phyloP scores from a whole-genome alignment of 1,284 basidiomycete species.

The Rhodotorula sp. region DNA sequence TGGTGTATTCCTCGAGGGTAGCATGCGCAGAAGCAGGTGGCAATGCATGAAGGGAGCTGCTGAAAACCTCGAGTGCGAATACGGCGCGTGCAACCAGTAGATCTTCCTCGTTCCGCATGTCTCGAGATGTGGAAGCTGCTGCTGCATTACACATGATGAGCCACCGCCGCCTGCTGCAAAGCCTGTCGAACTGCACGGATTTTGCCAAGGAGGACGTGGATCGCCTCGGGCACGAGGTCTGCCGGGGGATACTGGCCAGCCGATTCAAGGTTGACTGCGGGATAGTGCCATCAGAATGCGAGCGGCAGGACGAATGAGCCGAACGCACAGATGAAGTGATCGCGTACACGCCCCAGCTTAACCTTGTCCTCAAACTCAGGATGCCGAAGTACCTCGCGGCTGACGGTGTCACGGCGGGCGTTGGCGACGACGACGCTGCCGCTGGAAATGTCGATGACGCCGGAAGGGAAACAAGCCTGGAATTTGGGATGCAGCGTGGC shows the following conservation, averaged over 20 bases:
- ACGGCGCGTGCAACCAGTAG: no score
- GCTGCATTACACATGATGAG: neutral
- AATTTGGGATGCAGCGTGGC: constrained; percentile 70
- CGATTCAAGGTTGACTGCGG: constrained; percentile 81
- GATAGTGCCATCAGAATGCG: neutral
- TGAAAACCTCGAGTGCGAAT: neutral
- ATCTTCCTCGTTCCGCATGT: neutral
- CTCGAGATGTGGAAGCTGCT: no score
- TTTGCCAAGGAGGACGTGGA: constrained; percentile 80
- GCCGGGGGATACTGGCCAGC: constrained; percentile 85
- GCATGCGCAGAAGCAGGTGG: neutral
- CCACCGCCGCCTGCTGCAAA: neutral
- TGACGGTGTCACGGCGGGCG: constrained; percentile 82
- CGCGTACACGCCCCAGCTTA: constrained; percentile 79
- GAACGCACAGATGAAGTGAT: constrained; percentile 85
- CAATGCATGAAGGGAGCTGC: neutral
- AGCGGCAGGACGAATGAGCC: neutral
- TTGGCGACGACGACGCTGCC: constrained; percentile 64
- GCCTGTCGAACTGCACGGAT: constrained; percentile 53
- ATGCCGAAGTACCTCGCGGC: constrained; percentile 87
- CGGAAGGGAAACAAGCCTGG: constrained; percentile 80
- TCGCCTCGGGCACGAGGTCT: constrained; percentile 77
- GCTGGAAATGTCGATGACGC: constrained; percentile 76
- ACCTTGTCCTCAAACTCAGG: constrained; percentile 86
- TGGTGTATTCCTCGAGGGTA: neutral